phyloP scores from a whole-genome alignment of 345 rosid species.

The Carallia pectinifolia region DNA sequence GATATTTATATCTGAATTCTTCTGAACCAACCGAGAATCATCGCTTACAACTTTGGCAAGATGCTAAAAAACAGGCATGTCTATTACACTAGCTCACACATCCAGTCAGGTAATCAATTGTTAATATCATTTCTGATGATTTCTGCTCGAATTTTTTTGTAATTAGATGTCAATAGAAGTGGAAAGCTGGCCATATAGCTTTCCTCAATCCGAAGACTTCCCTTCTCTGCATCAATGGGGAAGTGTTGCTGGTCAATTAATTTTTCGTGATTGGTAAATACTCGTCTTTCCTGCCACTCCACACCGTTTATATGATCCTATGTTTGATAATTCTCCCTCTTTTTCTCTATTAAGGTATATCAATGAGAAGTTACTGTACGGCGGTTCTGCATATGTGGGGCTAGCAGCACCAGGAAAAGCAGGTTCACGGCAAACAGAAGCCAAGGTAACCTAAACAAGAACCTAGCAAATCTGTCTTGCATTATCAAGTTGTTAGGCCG shows the following conservation, averaged over 20 bases:
- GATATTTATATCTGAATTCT: constrained; percentile 62
- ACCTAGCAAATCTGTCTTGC: too few relatives aligned
- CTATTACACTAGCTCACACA: neutral
- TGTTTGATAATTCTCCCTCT: neutral
- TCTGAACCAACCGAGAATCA: constrained; percentile 13
- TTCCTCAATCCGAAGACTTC: constrained; percentile 48
- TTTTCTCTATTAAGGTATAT: constrained; percentile 25
- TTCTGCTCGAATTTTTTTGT: neutral
- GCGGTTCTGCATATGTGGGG: constrained; percentile 62
- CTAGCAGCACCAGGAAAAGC: constrained; percentile 59
- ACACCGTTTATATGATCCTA: neutral
- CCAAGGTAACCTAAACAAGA: constrained; percentile 44
- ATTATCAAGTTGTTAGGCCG: neutral
- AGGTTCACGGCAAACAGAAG: constrained; percentile 84
- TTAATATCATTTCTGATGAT: neutral
- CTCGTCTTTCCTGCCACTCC: too few relatives aligned
- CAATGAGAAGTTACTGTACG: constrained; percentile 10
- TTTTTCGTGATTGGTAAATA: constrained; percentile 55
- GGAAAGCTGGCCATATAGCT: constrained; percentile 68
- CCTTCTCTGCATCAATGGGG: constrained; percentile 57
- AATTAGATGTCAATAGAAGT: constrained; percentile 33
- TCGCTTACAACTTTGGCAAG: constrained; percentile 49
- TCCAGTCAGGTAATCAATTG: neutral
- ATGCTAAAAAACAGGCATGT: constrained; percentile 68
- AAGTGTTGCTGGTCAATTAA: constrained; percentile 51